Percentiles rank a stretch among this genome's conserved stretches.
These are phyloP conservation scores for Sedum album DNA, from an alignment of 164 flowering plant species.

Conservation along the genomic window DNA sequence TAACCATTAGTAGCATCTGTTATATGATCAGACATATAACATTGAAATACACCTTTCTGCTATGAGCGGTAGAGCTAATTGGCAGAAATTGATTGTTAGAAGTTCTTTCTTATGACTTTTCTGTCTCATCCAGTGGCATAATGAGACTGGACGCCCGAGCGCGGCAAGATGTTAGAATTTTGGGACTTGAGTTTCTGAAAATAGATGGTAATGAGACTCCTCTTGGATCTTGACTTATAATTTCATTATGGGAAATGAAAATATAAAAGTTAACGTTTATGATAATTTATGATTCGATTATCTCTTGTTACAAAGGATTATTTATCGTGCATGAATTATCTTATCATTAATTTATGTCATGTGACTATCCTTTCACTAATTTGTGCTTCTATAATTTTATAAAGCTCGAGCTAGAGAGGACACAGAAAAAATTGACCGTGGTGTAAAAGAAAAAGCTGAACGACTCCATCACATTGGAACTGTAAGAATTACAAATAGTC, in stretches of 20 bases:
- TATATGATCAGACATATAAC: neutral
- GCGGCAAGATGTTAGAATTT: constrained; percentile 85
- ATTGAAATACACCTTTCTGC: neutral
- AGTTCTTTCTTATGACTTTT: constrained; percentile 3
- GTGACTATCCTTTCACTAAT: neutral
- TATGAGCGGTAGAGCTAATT: too few relatives aligned
- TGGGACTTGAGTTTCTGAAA: constrained; percentile 79
- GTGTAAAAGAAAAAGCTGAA: constrained; percentile 81
- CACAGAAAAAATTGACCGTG: constrained; percentile 75
- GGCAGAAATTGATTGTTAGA: neutral
- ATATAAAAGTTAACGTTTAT: too few relatives aligned
- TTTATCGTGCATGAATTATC: neutral
- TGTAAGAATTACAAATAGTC: constrained; percentile 26
- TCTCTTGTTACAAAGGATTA: neutral
- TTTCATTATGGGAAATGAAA: neutral
- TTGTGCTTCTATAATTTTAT: neutral
- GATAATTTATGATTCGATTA: too few relatives aligned
- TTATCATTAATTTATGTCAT: neutral
- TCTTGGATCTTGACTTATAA: neutral
- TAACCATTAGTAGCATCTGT: constrained; percentile 19
- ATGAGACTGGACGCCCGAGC: constrained; percentile 89
- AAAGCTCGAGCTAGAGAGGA: constrained; percentile 91
- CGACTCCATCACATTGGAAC: constrained; percentile 65
- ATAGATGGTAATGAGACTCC: constrained; percentile 59
- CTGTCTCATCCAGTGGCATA: constrained; percentile 46